Percentiles rank a stretch among this genome's conserved stretches.
These are phyloP conservation scores for Dendrobium huoshanense DNA, from an alignment of 106 monocot species.

Conservation along the genomic window DNA sequence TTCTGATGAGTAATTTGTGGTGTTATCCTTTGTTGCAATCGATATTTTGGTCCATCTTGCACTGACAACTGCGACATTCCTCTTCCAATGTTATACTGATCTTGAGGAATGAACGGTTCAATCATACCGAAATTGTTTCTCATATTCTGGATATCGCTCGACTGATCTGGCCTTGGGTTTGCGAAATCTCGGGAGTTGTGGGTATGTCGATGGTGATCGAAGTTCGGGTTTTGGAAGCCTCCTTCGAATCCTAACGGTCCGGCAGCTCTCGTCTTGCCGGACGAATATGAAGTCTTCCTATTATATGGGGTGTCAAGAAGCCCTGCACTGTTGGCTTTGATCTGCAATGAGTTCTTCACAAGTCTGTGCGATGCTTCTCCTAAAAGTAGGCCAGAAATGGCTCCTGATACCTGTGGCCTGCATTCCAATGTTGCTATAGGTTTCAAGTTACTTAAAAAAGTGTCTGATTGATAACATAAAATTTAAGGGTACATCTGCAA, in stretches of 20 bases:
- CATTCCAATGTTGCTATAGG: conserved; percentile 11
- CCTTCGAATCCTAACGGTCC: conserved; percentile 44
- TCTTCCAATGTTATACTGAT: conserved; percentile 18
- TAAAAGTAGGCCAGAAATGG: conserved; percentile 57
- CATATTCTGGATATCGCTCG: conserved; percentile 16
- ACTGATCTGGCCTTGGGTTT: conserved; percentile 20
- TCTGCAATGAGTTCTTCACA: conserved; percentile 73
- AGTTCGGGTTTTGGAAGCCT: conserved; percentile 19
- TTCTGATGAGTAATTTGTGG: conserved; percentile 25
- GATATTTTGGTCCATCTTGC: conserved; percentile 15
- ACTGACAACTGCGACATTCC: conserved; percentile 39
- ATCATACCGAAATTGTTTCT: conserved; percentile 26
- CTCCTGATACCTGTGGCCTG: conserved; percentile 76
- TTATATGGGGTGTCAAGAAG: conserved; percentile 25
- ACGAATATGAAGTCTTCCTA: conserved; percentile 13
- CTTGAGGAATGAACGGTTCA: conserved; percentile 24
- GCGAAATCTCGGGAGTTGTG: conserved; percentile 9
- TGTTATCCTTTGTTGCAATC: conserved; percentile 11
- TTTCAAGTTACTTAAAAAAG: background rate
- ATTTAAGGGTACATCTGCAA: background rate
- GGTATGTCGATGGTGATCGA: background rate
- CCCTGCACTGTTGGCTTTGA: conserved; percentile 31
- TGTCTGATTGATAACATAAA: background rate
- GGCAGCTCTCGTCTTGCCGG: conserved; percentile 30
- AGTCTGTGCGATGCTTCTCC: conserved; percentile 89